Conservation (phyloP, 1,139 yeast genomes). For the Komagataea norvegica region DNA sequence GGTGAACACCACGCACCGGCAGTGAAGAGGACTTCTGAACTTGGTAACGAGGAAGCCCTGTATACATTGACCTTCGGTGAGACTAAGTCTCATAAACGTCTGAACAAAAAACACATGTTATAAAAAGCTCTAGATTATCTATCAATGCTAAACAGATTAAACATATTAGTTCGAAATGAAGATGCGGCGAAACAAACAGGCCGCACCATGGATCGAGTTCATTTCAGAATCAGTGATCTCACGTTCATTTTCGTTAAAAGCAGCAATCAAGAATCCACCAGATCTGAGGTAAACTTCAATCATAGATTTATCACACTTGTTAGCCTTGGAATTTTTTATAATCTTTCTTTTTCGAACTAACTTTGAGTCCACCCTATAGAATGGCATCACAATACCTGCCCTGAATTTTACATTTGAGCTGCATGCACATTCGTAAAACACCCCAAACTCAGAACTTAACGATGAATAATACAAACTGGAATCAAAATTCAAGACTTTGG, state of each 20-base stretch:
- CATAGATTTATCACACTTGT: conserved; percentile 14
- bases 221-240: conserved; percentile 39
- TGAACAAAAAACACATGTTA: too few relatives aligned
- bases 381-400: conserved; percentile 50
- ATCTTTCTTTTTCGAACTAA: conserved; percentile 36
- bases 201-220: conserved; percentile 36
- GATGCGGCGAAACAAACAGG: conserved; percentile 25
- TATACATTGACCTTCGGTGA: too few relatives aligned
- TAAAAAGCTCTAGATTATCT: too few relatives aligned
- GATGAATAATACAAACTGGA: conserved; percentile 44
- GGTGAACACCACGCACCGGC: too few relatives aligned
- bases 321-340: conserved; percentile 15
- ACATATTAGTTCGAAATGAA: conserved; percentile 17
- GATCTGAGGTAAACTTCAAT: conserved; percentile 45
- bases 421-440: conserved; percentile 36
- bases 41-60: too few relatives aligned
- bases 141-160: too few relatives aligned
- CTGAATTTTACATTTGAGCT: conserved; percentile 33
- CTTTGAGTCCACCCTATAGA: conserved; percentile 40
- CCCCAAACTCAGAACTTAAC: conserved; percentile 52
- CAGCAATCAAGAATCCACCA: conserved; percentile 56
- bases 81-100: too few relatives aligned
- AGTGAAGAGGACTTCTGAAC: too few relatives aligned
- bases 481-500: conserved; percentile 35
- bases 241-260: conserved; percentile 37